Percentiles rank a stretch among this genome's conserved stretches.
These are phyloP conservation scores for Fusarium hostae DNA, from an alignment of 2,329 filamentous ascomycete genomes.

Conservation along the genomic window DNA sequence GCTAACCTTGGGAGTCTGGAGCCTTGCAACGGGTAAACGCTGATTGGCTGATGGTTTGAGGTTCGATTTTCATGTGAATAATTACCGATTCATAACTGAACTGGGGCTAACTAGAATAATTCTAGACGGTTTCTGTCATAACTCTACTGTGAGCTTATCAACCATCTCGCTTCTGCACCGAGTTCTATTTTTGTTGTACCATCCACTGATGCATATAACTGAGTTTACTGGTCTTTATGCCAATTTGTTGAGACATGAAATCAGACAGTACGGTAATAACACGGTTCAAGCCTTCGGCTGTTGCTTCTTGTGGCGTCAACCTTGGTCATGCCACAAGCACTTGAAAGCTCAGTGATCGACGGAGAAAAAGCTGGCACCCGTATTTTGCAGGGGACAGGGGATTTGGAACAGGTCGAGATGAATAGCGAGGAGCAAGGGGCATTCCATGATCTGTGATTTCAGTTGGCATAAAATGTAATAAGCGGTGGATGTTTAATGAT, in stretches of 20 bases:
- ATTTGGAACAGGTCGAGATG: slow-evolving; percentile 18
- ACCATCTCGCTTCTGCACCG: not conserved
- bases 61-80: slow-evolving; percentile 18
- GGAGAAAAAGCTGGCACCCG: not conserved
- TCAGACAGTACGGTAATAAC: not conserved
- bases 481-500: slow-evolving; percentile 23
- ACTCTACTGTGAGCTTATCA: not conserved
- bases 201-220: not conserved
- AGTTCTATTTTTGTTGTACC: not conserved
- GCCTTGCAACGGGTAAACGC: slow-evolving; percentile 19
- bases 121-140: slow-evolving; percentile 1
- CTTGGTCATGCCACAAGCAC: slow-evolving; percentile 18
- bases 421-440: slow-evolving; percentile 18
- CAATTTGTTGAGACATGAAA: not conserved
- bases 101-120: slow-evolving; percentile 24
- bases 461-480: slow-evolving; percentile 40
- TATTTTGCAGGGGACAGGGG: slow-evolving; percentile 18
- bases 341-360: slow-evolving; percentile 9
- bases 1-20: not conserved
- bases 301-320: slow-evolving; percentile 3
- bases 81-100: slow-evolving; percentile 6
- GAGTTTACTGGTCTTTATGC: not conserved
- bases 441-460: slow-evolving; percentile 17
- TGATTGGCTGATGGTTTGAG: slow-evolving; percentile 18
- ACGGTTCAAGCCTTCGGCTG: not conserved